Percentiles rank a stretch among this genome's conserved stretches.
These are phyloP conservation scores for Phascolomyces articulosus DNA, from an alignment of 371 early-diverging fungal species.

Conservation along the genomic window DNA sequence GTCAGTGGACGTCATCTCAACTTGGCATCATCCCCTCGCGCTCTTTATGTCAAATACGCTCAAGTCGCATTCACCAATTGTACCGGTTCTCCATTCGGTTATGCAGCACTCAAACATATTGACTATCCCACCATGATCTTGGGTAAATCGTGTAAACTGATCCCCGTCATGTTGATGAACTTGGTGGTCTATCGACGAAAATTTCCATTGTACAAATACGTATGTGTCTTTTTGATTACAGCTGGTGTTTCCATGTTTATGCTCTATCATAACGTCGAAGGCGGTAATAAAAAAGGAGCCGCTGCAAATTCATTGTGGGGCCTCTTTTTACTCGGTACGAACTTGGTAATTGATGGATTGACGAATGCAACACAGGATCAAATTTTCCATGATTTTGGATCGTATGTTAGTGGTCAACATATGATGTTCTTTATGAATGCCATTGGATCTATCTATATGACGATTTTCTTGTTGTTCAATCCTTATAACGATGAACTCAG, in stretches of 20 bases:
- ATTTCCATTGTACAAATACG: conserved; percentile 84
- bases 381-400: conserved; percentile 77
- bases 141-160: conserved; percentile 97
- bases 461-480: conserved; percentile 66
- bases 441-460: conserved; percentile 73
- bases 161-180: conserved; percentile 97
- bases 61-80: conserved; percentile 80
- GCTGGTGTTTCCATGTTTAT: conserved; percentile 93
- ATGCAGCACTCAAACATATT: conserved; percentile 90
- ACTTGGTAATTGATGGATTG: conserved; percentile 91
- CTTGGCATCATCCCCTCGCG: conserved; percentile 37
- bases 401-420: conserved; percentile 76
- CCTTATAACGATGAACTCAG: conserved; percentile 79
- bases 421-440: conserved; percentile 99
- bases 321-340: conserved; percentile 78
- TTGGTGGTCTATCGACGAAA: conserved; percentile 86
- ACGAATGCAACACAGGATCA: conserved; percentile 98
- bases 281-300: conserved; percentile 32
- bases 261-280: conserved; percentile 72
- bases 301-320: conserved; percentile 75
- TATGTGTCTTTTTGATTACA: conserved; percentile 85
- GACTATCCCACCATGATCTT: conserved; percentile 98
- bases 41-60: conserved; percentile 61
- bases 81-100: conserved; percentile 92
- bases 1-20: conserved; percentile 44